A percentile compares a stretch with the other conserved stretches of the same genome.
Conservation (phyloP, 495 filamentous ascomycete species). For the Bacidia rubella region DNA sequence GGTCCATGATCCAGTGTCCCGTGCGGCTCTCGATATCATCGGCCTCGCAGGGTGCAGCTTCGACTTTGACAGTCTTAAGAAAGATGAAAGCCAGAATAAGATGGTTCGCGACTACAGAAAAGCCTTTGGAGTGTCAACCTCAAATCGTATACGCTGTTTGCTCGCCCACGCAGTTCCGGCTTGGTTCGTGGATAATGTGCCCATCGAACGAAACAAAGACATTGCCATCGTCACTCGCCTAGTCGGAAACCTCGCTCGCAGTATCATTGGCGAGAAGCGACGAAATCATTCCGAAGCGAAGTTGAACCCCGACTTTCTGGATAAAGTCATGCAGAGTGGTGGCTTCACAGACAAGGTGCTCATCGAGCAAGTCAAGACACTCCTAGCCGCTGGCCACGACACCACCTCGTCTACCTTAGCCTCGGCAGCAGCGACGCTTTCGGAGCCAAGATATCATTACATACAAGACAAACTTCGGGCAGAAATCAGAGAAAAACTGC, state of each 20-base stretch:
- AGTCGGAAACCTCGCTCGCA: conserved; percentile 46
- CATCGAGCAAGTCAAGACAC: conserved; percentile 66
- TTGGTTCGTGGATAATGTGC: conserved; percentile 31
- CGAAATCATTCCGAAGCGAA: conserved; percentile 23
- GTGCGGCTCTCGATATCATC: conserved; percentile 64
- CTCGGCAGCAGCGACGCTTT: conserved; percentile 10
- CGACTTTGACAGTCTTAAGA: conserved; percentile 36
- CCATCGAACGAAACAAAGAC: conserved; percentile 50
- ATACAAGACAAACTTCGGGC: conserved; percentile 41
- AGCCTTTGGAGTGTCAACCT: conserved; percentile 35
- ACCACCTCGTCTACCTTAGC: conserved; percentile 16
- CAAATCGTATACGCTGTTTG: conserved; percentile 30
- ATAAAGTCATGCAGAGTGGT: conserved; percentile 42
- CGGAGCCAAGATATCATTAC: conserved; percentile 27
- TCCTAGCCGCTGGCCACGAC: conserved; percentile 67
- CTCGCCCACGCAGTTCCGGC: conserved; percentile 29
- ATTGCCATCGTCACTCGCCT: conserved; percentile 37
- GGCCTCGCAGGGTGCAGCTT: conserved; percentile 55
- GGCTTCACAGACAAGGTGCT: conserved; percentile 52
- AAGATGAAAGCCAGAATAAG: conserved; percentile 39
- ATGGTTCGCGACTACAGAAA: conserved; percentile 43
- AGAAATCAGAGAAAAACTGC: conserved; percentile 49
- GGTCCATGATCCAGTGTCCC: conserved; percentile 30
- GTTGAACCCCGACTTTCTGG: neutral
- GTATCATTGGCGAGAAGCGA: conserved; percentile 55